Evolutionary conservation across 73 alveolate species (phyloP), one percentile per base, ranked within the genome.

Genomic region (Tetrahymena borealis): DNA sequence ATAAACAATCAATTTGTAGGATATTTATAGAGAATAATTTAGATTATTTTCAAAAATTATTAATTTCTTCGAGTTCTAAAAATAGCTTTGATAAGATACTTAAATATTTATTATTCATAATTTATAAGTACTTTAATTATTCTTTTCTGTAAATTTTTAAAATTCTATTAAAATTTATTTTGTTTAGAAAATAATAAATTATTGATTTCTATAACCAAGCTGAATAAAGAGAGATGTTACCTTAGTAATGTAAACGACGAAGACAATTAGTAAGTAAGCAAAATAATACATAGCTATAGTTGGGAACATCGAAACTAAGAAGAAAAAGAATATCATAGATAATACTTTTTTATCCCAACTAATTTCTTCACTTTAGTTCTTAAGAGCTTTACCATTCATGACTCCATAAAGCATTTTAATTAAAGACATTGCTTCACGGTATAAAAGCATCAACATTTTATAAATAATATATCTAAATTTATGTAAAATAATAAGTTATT

Each of bases 281-380:
- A 94, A 91, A 90, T 97, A 97, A 78, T 94, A 97, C 95, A 95
- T 96, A 11, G 97, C 96, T 2, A 97, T 96, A 15, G 99, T 97
- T 32, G 98, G 98, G 24, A 93, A 85, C 94, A 97, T 91, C 90
- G 96, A 96, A 42, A 96, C 91, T 36, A 97, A 77, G 95, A 97
- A 91, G 60, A 97, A 93, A 36, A 96, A 94, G 18, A 97, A 94
- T 11, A 97, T 91, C 90, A 96, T 92, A 31, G 96, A 93, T 4
- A 94, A n/a, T 37, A 94, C 78, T 32, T 91, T 94, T 33, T 90
- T 36, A 38, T 97, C 95, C 98, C 98, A 79, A 91, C 93, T 78
- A 78, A 96, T 90, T 91, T 39, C 79, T 90, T 97, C 91, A 94
- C 85, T 39, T 43, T 78, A 77, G 16, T 38, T 93, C 91, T 90